phyloP scores from a whole-genome alignment of 495 filamentous ascomycete genomes.

The Gamarada debralockiae region DNA sequence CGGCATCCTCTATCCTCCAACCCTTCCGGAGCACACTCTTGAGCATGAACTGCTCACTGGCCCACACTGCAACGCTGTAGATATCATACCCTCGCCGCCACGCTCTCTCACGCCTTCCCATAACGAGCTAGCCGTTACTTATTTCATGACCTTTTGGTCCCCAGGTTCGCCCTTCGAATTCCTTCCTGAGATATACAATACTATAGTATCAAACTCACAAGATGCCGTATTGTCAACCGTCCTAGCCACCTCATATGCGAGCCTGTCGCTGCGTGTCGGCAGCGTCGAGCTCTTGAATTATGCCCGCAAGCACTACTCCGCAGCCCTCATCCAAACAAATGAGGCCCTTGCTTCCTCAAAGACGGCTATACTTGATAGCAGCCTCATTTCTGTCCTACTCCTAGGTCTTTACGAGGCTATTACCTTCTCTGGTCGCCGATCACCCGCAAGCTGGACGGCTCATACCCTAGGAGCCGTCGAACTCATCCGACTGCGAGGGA shows the following conservation, averaged over 20 bases:
- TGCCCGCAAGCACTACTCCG: constrained; percentile 42
- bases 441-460: constrained; percentile 48
- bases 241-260: constrained; percentile 3
- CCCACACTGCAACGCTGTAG: background rate
- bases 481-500: constrained; percentile 50
- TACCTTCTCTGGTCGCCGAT: constrained; percentile 37
- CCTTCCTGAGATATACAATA: constrained; percentile 7
- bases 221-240: constrained; percentile 6
- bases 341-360: constrained; percentile 44
- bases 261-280: constrained; percentile 3
- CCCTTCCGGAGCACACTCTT: background rate
- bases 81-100: constrained; percentile 4
- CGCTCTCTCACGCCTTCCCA: constrained; percentile 6
- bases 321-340: constrained; percentile 41
- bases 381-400: constrained; percentile 56
- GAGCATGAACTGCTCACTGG: background rate
- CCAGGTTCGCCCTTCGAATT: constrained; percentile 6
- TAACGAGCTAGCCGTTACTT: constrained; percentile 5
- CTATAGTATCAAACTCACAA: constrained; percentile 3
- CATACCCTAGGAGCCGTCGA: constrained; percentile 56
- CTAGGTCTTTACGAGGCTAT: constrained; percentile 53
- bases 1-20: constrained; percentile 2
- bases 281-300: constrained; percentile 25
- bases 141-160: constrained; percentile 2
- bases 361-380: constrained; percentile 55